These are phyloP conservation scores for Cymbopogon flexuosus DNA, from an alignment of 202 grass and related monocot genomes.

Conservation along the genomic window DNA sequence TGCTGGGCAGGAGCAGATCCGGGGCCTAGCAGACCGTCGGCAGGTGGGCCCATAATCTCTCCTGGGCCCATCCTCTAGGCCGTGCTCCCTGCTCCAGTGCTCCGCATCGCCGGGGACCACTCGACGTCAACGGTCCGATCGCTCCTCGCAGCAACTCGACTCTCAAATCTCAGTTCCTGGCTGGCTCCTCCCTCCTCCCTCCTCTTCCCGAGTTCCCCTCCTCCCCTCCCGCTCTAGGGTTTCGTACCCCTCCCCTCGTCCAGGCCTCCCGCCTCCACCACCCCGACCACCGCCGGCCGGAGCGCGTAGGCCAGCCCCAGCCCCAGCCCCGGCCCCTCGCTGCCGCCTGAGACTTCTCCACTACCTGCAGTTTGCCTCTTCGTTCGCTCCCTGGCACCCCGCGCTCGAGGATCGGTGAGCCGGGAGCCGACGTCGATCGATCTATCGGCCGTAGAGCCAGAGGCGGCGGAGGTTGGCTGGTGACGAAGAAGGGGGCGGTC, in stretches of 20 bases:
- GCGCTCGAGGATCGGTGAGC: background rate
- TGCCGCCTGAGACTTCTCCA: too few species aligned
- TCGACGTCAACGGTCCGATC: constrained; percentile 25
- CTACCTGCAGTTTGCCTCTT: background rate
- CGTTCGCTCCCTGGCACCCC: background rate
- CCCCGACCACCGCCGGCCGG: background rate
- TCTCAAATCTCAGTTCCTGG: background rate
- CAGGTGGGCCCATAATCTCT: background rate
- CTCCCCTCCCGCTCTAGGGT: constrained; percentile 32
- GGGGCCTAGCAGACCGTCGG: background rate
- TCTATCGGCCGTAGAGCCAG: background rate
- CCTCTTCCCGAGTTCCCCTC: background rate
- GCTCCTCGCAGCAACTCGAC: background rate
- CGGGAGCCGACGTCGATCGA: background rate
- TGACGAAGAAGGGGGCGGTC: background rate
- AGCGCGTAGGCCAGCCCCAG: background rate
- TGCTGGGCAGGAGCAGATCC: too few species aligned
- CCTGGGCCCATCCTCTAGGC: background rate
- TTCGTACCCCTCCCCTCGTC: background rate
- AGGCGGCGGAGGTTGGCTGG: background rate
- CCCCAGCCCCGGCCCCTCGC: too few species aligned
- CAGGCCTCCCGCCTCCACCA: background rate
- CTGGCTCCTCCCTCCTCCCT: background rate
- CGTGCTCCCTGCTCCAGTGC: background rate
- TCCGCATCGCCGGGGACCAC: background rate